phyloP scores from a whole-genome alignment of 306 rosid genomes.

The Comarum palustre region DNA sequence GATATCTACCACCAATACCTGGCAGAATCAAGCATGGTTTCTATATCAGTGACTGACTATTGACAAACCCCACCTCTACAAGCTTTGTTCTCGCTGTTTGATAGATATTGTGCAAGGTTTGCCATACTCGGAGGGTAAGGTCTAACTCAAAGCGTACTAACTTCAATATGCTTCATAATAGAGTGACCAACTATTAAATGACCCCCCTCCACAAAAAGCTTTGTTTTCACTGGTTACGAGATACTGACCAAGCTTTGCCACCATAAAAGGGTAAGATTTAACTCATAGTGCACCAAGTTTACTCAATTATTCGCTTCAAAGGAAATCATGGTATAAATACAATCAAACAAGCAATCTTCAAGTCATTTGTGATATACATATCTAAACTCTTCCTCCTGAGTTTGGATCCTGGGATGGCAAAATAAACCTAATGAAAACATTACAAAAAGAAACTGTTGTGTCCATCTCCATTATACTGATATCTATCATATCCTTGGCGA shows the following conservation, averaged over 20 bases:
- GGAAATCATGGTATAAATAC: background rate
- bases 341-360: background rate
- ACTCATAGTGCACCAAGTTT: background rate
- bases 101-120: background rate
- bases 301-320: background rate
- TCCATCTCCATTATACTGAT: background rate
- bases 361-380: background rate
- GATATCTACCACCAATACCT: background rate
- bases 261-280: background rate
- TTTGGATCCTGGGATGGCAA: background rate
- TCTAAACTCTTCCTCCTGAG: background rate
- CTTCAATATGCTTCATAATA: background rate
- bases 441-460: background rate
- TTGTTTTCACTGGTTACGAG: background rate
- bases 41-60: background rate
- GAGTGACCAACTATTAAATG: background rate
- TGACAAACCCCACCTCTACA: conserved; percentile 1
- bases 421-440: background rate
- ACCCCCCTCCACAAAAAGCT: background rate
- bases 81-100: background rate
- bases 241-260: background rate
- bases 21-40: background rate
- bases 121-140: background rate
- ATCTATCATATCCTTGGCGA: background rate
- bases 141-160: background rate